Conservation (phyloP, 73 alveolate genomes). For the Urostyla sp. region DNA sequence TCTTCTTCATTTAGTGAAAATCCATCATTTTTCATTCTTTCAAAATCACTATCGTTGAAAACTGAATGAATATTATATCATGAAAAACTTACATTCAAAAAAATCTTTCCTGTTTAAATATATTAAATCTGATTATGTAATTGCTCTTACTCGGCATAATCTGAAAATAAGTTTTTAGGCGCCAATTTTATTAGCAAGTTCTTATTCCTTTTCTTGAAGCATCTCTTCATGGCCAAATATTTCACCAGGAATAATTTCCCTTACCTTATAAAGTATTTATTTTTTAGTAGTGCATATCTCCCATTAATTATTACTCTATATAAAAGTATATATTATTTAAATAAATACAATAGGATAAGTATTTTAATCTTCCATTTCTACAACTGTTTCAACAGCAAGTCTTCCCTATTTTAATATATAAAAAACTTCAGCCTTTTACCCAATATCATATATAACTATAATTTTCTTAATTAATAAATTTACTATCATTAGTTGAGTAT, state of each 20-base stretch:
- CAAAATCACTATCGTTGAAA: conserved; percentile 15
- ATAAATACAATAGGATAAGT: conserved; percentile 44
- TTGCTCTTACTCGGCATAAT: conserved; percentile 36
- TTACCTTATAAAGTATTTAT: conserved; percentile 30
- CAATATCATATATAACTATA: conserved; percentile 35
- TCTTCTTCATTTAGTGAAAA: neutral
- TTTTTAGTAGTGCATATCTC: conserved; percentile 40
- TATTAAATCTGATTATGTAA: conserved; percentile 26
- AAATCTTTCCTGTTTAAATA: conserved; percentile 39
- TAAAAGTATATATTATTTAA: neutral
- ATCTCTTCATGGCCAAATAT: conserved; percentile 61
- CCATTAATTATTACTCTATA: conserved; percentile 48
- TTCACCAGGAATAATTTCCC: conserved; percentile 43
- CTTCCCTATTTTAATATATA: conserved; percentile 47
- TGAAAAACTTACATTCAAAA: conserved; percentile 6
- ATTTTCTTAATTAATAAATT: too few relatives aligned
- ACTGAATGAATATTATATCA: neutral
- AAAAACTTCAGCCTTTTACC: conserved; percentile 45
- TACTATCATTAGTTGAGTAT: conserved; percentile 46
- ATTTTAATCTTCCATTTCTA: conserved; percentile 47
- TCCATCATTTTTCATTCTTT: neutral
- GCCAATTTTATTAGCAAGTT: neutral
- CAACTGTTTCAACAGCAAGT: conserved; percentile 34
- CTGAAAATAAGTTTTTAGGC: conserved; percentile 1
- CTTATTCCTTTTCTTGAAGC: conserved; percentile 17